These are phyloP conservation scores for Ocimum tenuiflorum DNA, from an alignment of 257 asterid genomes.

Conservation along the genomic window DNA sequence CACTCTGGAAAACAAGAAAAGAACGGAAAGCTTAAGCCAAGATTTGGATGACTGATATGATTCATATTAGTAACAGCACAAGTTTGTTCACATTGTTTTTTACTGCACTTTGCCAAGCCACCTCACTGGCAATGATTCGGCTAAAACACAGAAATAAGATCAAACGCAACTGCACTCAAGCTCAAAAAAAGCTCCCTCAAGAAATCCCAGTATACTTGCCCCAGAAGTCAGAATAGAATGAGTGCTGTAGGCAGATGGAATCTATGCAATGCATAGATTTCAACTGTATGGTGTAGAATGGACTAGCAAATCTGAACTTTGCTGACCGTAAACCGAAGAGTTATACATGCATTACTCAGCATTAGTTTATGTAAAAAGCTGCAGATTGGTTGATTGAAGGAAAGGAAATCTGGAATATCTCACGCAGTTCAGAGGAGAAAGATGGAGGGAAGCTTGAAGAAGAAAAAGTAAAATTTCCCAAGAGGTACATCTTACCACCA, in stretches of 20 bases:
- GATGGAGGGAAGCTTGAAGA: not conserved
- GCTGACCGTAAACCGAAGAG: too few species aligned
- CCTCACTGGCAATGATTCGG: not conserved
- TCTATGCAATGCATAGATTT: not conserved
- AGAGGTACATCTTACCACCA: conserved; percentile 54
- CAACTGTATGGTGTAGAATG: too few species aligned
- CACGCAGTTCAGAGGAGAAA: not conserved
- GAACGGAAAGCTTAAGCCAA: too few species aligned
- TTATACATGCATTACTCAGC: not conserved
- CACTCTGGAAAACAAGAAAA: too few species aligned
- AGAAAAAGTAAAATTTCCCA: not conserved
- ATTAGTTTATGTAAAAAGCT: not conserved
- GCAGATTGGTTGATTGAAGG: not conserved
- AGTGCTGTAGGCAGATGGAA: not conserved
- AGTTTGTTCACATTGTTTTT: too few species aligned
- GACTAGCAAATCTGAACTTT: not conserved
- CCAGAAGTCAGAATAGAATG: not conserved
- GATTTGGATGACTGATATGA: too few species aligned
- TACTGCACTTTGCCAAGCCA: too few species aligned
- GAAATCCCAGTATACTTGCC: not conserved
- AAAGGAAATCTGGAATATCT: not conserved
- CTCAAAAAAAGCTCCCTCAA: not conserved
- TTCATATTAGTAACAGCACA: too few species aligned
- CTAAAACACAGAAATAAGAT: not conserved
- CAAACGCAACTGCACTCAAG: not conserved